Conservation (phyloP, 495 filamentous ascomycete genomes). For the Jackrogersella multiformis region DNA sequence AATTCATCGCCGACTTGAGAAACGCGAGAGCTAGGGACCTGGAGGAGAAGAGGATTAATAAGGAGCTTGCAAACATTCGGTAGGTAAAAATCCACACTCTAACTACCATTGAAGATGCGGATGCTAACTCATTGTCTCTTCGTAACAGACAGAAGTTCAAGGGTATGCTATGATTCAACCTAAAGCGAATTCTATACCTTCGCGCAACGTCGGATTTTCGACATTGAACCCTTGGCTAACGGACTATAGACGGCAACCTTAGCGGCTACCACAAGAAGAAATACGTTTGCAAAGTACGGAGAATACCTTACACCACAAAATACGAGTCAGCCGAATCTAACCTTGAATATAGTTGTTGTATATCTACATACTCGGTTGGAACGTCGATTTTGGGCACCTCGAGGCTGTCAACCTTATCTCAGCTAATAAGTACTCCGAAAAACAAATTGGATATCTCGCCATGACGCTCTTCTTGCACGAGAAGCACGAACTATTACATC, state of each 20-base stretch:
- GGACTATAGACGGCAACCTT: constrained; percentile 75
- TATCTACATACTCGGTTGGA: constrained; percentile 99
- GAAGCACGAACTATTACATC: constrained; percentile 91
- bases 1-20: constrained; percentile 97
- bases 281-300: constrained; percentile 96
- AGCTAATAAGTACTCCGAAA: constrained; percentile 96
- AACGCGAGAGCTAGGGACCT: constrained; percentile 95
- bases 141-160: constrained; percentile 76
- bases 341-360: constrained; percentile 76
- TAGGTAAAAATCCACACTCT: constrained; percentile 42
- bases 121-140: constrained; percentile 37
- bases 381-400: constrained; percentile 98
- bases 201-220: constrained; percentile 9
- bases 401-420: constrained; percentile 98
- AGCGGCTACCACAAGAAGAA: constrained; percentile 99
- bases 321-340: constrained; percentile 39
- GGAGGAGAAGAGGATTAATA: constrained; percentile 99
- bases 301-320: background rate
- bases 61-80: constrained; percentile 98
- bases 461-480: constrained; percentile 98
- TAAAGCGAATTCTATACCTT: constrained; percentile 12
- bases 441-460: constrained; percentile 98
- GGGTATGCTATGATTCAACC: constrained; percentile 54
- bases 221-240: constrained; percentile 39
- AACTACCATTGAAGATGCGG: constrained; percentile 9